These are phyloP conservation scores for Sporisorium graminicola DNA, from an alignment of 1,284 basidiomycete species.

Conservation along the genomic window DNA sequence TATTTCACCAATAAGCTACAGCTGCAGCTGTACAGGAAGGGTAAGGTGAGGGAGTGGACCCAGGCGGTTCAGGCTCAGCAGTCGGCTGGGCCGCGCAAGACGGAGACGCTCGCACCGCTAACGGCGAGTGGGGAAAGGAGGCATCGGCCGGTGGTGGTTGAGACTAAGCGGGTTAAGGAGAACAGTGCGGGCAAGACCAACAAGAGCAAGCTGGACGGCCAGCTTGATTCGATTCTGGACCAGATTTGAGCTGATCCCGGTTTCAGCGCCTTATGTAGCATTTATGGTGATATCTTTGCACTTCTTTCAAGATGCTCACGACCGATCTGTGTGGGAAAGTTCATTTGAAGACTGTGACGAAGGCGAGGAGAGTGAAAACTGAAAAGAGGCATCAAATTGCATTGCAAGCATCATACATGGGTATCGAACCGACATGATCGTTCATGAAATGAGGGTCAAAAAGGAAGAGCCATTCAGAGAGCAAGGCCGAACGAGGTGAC, in stretches of 20 bases:
- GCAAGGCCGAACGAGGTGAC: conserved; percentile 13
- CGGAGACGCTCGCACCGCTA: background rate
- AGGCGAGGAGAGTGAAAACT: background rate
- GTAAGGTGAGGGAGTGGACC: conserved; percentile 56
- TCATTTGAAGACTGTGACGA: background rate
- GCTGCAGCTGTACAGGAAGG: conserved; percentile 59
- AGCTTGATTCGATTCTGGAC: conserved; percentile 51
- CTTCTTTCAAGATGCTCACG: background rate
- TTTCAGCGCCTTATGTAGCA: too few relatives aligned
- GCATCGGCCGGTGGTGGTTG: conserved; percentile 21
- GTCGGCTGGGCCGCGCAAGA: background rate
- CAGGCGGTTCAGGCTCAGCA: conserved; percentile 27
- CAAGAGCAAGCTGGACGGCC: conserved; percentile 40
- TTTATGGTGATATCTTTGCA: background rate
- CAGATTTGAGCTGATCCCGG: conserved; percentile 23
- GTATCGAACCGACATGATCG: background rate
- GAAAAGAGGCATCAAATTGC: conserved; percentile 3
- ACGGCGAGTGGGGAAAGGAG: background rate
- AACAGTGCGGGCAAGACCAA: conserved; percentile 8
- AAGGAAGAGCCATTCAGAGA: background rate
- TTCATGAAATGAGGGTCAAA: background rate
- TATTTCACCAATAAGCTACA: conserved; percentile 64
- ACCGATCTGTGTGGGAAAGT: background rate
- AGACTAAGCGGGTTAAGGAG: conserved; percentile 18
- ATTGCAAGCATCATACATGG: conserved; percentile 3